phyloP scores from a whole-genome alignment of 83 land plant genomes.

The Picea mariana region DNA sequence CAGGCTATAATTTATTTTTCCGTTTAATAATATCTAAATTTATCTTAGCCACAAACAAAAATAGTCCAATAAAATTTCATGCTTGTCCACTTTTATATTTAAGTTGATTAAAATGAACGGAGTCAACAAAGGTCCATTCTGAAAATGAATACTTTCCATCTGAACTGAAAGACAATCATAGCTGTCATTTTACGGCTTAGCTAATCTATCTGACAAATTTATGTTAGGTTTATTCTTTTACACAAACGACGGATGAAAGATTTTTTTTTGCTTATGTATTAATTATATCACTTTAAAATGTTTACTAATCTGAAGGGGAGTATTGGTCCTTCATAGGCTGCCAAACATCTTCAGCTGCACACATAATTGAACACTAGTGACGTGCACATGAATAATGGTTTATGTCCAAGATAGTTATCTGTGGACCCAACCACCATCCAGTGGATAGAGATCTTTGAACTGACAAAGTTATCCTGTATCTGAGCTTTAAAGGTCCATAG shows the following conservation, averaged over 20 bases:
- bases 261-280: not conserved
- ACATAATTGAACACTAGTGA: not conserved
- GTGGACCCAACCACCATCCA: not conserved
- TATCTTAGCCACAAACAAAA: not conserved
- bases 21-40: not conserved
- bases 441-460: not conserved
- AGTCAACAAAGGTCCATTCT: not conserved
- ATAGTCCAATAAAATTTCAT: not conserved
- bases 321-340: not conserved
- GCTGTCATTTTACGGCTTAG: not conserved
- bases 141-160: slow-evolving; percentile 1
- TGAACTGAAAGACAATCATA: not conserved
- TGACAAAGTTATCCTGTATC: not conserved
- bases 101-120: not conserved
- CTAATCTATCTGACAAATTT: not conserved
- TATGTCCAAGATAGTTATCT: not conserved
- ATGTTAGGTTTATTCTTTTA: not conserved
- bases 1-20: not conserved
- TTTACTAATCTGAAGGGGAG: not conserved
- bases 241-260: not conserved
- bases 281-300: not conserved
- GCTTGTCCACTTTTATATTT: too few species aligned
- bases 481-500: not conserved
- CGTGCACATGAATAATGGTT: not conserved
- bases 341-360: not conserved